These are phyloP conservation scores for Mycena chlorophos DNA, from an alignment of 768 basidiomycete genomes.

Conservation along the genomic window DNA sequence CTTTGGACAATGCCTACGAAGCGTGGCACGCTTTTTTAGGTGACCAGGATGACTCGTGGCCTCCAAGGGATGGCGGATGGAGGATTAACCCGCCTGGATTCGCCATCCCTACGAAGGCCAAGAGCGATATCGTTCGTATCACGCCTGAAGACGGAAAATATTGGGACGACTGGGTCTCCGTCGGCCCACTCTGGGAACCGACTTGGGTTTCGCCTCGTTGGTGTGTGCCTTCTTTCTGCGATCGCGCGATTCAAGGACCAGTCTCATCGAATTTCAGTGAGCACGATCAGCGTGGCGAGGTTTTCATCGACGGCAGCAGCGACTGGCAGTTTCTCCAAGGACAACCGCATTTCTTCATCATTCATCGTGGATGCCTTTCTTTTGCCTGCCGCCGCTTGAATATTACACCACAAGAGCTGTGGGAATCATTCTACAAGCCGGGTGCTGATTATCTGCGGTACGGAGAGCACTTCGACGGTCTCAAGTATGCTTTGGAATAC, in stretches of 20 bases:
- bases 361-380: conserved; percentile 15
- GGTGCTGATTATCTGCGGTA: neutral
- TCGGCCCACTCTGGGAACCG: neutral
- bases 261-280: neutral
- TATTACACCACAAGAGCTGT: conserved; percentile 11
- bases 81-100: neutral
- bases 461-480: neutral
- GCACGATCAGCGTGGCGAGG: neutral
- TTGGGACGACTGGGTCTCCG: neutral
- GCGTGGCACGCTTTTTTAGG: neutral
- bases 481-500: neutral
- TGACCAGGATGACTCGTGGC: neutral
- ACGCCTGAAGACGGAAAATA: neutral
- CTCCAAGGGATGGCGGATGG: neutral
- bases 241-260: neutral
- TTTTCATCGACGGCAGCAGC: conserved; percentile 8
- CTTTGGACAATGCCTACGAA: neutral
- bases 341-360: neutral
- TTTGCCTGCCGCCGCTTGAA: conserved; percentile 12
- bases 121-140: neutral
- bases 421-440: conserved; percentile 13
- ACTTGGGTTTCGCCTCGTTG: neutral
- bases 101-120: neutral
- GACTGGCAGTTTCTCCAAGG: conserved; percentile 11
- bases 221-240: neutral